Percentiles rank a stretch among this genome's conserved stretches.
These are phyloP conservation scores for Leishmania lainsoni DNA, from an alignment of 208 protist species.

Conservation along the genomic window DNA sequence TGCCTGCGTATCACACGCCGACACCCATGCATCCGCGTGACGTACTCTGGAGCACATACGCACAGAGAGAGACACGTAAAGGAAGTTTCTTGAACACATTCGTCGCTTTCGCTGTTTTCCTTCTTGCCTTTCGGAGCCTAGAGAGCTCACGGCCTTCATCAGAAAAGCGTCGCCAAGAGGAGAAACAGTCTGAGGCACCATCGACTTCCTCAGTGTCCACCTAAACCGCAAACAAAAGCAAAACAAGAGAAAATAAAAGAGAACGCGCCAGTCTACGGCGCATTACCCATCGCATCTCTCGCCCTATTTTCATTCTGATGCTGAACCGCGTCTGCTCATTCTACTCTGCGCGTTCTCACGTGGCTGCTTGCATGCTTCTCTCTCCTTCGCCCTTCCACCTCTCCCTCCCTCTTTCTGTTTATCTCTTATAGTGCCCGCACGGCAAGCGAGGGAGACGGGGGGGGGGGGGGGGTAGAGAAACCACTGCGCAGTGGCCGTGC, in stretches of 20 bases:
- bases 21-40: neutral
- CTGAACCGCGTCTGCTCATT: neutral
- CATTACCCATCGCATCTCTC: neutral
- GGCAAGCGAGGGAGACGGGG: neutral
- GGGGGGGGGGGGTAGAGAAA: neutral
- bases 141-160: neutral
- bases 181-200: neutral
- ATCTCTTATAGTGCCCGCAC: no score
- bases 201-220: neutral
- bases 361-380: neutral
- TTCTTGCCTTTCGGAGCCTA: neutral
- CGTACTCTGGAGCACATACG: neutral
- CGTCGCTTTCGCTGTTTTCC: neutral
- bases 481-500: neutral
- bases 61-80: neutral
- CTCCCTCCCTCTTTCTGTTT: neutral
- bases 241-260: neutral
- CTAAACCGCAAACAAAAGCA: neutral
- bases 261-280: neutral
- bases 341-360: neutral
- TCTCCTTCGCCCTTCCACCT: neutral
- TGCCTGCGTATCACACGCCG: neutral
- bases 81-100: neutral
- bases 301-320: neutral
- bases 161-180: neutral